phyloP scores from a whole-genome alignment of 192 early-diverging fungal species.

The Podila horticola region DNA sequence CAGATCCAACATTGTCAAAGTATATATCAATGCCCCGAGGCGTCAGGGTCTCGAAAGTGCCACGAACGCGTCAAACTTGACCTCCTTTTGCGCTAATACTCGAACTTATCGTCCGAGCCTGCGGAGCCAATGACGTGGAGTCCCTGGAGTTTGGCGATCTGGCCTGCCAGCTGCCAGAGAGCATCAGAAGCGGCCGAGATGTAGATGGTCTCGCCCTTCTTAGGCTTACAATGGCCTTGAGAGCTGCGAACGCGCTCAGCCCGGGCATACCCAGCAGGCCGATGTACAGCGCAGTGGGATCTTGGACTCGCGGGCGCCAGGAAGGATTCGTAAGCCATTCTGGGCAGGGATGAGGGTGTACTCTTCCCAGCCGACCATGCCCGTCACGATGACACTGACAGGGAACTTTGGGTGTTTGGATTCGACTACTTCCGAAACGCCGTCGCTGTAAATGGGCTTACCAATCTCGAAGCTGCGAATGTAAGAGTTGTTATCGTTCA shows the following conservation, averaged over 20 bases:
- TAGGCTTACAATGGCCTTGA: conserved; percentile 73
- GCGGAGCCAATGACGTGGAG: conserved; percentile 83
- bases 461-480: conserved; percentile 64
- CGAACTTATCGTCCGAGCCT: conserved; percentile 86
- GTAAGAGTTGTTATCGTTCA: conserved; percentile 56
- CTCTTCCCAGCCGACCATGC: conserved; percentile 63
- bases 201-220: conserved; percentile 86
- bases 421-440: conserved; percentile 72
- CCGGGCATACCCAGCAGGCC: conserved; percentile 84
- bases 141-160: conserved; percentile 80
- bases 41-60: conserved; percentile 61
- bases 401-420: conserved; percentile 64
- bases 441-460: conserved; percentile 66
- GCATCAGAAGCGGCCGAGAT: conserved; percentile 85
- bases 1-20: conserved; percentile 89
- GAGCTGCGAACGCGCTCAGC: conserved; percentile 40
- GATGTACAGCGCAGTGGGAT: conserved; percentile 67
- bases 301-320: conserved; percentile 43
- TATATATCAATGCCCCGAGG: conserved; percentile 87
- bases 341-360: conserved; percentile 60
- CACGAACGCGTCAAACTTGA: conserved; percentile 80
- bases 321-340: conserved; percentile 42
- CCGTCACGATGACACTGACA: conserved; percentile 69
- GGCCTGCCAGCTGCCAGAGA: conserved; percentile 76
- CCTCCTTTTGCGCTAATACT: conserved; percentile 66